Evolutionary conservation across 2,329 filamentous ascomycete species (phyloP), one percentile per base, ranked within the genome.

Genomic region (Proliferodiscus dingleyae): DNA sequence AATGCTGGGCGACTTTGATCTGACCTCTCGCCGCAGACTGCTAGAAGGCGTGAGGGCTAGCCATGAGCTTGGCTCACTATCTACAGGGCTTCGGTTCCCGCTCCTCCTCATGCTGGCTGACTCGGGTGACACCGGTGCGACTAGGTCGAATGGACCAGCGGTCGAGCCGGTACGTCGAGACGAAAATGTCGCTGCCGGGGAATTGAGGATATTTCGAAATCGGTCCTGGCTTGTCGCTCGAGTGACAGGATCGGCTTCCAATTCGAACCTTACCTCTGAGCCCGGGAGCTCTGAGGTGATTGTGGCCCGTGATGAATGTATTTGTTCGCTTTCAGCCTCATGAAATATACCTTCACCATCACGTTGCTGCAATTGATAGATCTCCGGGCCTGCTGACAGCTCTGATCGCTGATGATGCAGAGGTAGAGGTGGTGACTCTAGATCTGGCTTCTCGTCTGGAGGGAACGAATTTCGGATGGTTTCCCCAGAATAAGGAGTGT

Each of bases 231-330:
- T 23, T 37, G 19, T n/a, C 29, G 15, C 13, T 13, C n/a, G 8
- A 13, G 34, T 24, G 34, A 37, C 34, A 5, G 34, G 34, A 22
- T 37, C 34, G 11, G 39, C 39, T 32, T 41, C 39, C n/a, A 41
- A 32, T 32, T 41, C 39, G 9, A 32, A 32, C 11, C 11, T 11
- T 19, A 34, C 2, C 8, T n/a, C 18, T n/a, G 39, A 41, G 5
- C 28, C 39, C n/a, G 15, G 26, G 28, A 41, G 28, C 15, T 41
- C 39, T 13, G 39, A 21, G 5, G 39, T 34, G 10, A 9, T 24
- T 22, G 39, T 23, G 8, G 39, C 39, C 19, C 21, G 32, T 3
- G 21, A 18, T 1, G 39, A 41, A n/a, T 32, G 32, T 16, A 41
- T 41, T 33, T 15, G 28, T 13, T 16, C 26, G 13, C 28, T 19